Evolutionary conservation across 495 filamentous ascomycete genomes (phyloP).

Genomic region (Penicillium waksmanii): DNA sequence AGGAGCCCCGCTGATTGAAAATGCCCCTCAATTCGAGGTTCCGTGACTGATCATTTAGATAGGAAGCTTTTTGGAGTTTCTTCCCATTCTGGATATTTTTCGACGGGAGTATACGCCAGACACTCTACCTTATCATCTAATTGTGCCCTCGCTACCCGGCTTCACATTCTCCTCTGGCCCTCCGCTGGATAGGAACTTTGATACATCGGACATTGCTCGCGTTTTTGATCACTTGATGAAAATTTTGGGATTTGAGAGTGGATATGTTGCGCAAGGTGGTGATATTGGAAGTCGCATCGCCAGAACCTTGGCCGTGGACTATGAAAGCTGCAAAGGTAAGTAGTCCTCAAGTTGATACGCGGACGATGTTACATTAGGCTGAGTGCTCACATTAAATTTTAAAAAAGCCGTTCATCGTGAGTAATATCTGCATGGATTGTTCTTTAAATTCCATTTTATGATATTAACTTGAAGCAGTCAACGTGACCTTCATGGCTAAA

Average conservation of each 20-base stretch:
- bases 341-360: background rate
- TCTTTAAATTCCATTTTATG: background rate
- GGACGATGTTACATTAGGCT: too few species aligned
- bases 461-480: constrained; percentile 29
- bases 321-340: constrained; percentile 51
- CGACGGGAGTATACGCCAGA: constrained; percentile 54
- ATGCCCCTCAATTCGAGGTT: too few species aligned
- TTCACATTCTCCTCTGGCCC: constrained; percentile 61
- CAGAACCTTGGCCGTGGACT: constrained; percentile 42
- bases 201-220: constrained; percentile 41
- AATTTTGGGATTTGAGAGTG: constrained; percentile 58
- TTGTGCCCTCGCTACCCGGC: constrained; percentile 67
- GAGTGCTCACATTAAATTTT: constrained; percentile 8
- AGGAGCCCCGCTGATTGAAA: constrained; percentile 1
- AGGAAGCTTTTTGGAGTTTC: constrained; percentile 63
- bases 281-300: constrained; percentile 63
- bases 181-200: constrained; percentile 53
- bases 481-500: constrained; percentile 50
- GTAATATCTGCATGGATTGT: constrained; percentile 1
- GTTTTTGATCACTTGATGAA: constrained; percentile 63
- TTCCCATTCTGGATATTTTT: constrained; percentile 49
- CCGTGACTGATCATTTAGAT: background rate
- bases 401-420: constrained; percentile 40
- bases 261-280: constrained; percentile 69
- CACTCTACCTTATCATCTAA: constrained; percentile 65